phyloP scores from a whole-genome alignment of 1,139 yeast genomes.

The Geotrichum histeridarum region DNA sequence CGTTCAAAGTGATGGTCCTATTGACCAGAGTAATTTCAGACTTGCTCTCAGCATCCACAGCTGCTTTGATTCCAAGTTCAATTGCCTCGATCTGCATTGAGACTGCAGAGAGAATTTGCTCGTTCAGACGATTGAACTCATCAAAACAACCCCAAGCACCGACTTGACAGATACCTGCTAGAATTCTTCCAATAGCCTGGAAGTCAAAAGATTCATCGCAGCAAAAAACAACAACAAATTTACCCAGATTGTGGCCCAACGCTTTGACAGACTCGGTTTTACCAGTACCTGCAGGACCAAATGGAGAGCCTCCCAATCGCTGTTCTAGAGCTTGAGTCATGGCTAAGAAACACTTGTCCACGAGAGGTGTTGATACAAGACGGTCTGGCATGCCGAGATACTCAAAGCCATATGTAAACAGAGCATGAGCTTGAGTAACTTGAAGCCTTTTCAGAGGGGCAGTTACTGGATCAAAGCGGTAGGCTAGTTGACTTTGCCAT shows the following conservation, averaged over 20 bases:
- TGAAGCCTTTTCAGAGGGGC: conserved; percentile 36
- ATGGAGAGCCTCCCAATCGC: conserved; percentile 81
- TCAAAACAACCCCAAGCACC: conserved; percentile 98
- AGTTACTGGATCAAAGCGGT: conserved; percentile 40
- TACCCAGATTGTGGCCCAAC: conserved; percentile 72
- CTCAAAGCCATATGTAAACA: conserved; percentile 68
- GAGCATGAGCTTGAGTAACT: conserved; percentile 52
- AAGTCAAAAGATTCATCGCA: conserved; percentile 90
- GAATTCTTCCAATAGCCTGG: conserved; percentile 70
- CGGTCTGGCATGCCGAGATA: conserved; percentile 73
- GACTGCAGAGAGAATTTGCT: conserved; percentile 71
- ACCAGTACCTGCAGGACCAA: conserved; percentile 98
- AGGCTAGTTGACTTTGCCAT: conserved; percentile 57
- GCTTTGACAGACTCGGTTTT: conserved; percentile 91
- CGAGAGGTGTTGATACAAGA: conserved; percentile 72
- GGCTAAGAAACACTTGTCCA: conserved; percentile 58
- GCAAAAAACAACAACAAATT: conserved; percentile 77
- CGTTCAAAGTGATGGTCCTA: conserved; percentile 42
- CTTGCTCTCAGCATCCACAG: conserved; percentile 17
- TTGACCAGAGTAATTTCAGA: conserved; percentile 48
- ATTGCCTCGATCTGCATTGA: conserved; percentile 76
- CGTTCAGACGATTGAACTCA: conserved; percentile 81
- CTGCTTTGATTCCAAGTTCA: conserved; percentile 40
- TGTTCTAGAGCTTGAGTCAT: conserved; percentile 73
- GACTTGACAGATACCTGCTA: conserved; percentile 75